Base-by-base conservation (phyloP, 306 rosid genomes). In the Cyamopsis tetragonoloba region DNA sequence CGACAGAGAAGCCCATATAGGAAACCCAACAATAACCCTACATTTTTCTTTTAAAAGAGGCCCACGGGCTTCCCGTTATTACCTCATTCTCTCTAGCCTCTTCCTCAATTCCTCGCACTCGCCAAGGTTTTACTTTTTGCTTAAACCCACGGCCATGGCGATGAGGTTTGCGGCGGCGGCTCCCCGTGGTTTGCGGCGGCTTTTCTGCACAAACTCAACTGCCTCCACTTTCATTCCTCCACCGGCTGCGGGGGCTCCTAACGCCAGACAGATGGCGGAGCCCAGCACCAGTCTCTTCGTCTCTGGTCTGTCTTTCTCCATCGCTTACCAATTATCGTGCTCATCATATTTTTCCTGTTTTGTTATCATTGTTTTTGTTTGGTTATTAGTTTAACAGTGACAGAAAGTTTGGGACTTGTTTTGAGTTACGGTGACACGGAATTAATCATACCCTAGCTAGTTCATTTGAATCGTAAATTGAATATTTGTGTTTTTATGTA, bases 271-370 rank as follows among this genome's bases (percentile, higher is more conserved):
- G 63, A 47, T 20, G 83, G 85, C 91, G n/a, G 93, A 88, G 3
- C 97, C 97, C 43, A 84, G 69, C 76, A 76, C 88, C 78, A 91
- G 84, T 70, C 97, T 91, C 84, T 91, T 91, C 77, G 96, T 91
- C 78, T 91, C 97, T 9, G 96, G 97, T 83, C 18, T n/a, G 51
- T 46, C 17, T 26, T 18, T 8, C 19, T 18, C 50, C 48, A 4
- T 41, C 37, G 9, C 24, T 49, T n/a, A n/a, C n/a, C n/a, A n/a
- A n/a, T n/a, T n/a, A n/a, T n/a, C n/a, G n/a, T n/a, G n/a, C n/a
- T n/a, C n/a, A n/a, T n/a, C n/a, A n/a, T n/a, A n/a, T 8, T 31
- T 1, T 56, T 30, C 1, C 1, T 49, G 5, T 54, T 70, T 62
- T 62, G 3, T 14, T 3, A 1, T 39, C 4, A 4, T 41, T 27